phyloP scores from a whole-genome alignment of 2,329 filamentous ascomycete genomes.

The Emmonsiellopsis sp. region DNA sequence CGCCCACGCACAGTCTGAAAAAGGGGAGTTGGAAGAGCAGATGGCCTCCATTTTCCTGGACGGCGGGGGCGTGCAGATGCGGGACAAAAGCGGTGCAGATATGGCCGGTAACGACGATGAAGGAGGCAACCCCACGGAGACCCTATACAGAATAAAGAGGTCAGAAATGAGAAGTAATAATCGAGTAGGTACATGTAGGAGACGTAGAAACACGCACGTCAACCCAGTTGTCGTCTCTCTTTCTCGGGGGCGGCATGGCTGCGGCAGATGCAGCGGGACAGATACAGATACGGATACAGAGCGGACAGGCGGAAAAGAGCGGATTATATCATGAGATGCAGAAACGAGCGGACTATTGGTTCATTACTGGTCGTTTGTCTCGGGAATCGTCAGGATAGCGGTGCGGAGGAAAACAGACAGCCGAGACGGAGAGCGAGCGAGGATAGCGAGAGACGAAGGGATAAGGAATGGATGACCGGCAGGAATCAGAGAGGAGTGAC shows the following conservation, averaged over 20 bases:
- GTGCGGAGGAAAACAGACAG: too few species aligned
- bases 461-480: not conserved
- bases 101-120: slow-evolving; percentile 34
- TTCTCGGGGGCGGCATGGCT: slow-evolving; percentile 7
- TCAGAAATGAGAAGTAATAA: not conserved
- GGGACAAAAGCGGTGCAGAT: slow-evolving; percentile 33
- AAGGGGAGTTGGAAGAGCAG: slow-evolving; percentile 19
- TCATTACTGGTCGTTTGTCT: not conserved
- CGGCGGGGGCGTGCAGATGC: slow-evolving; percentile 29
- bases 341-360: not conserved
- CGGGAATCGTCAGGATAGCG: not conserved
- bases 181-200: not conserved
- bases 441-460: not conserved
- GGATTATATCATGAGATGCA: not conserved
- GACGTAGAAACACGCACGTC: slow-evolving; percentile 10
- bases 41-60: slow-evolving; percentile 10
- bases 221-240: slow-evolving; percentile 17
- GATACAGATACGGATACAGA: not conserved
- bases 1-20: slow-evolving; percentile 17
- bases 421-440: too few species aligned
- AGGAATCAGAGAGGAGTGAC: not conserved
- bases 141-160: slow-evolving; percentile 19
- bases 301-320: not conserved
- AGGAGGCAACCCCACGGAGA: slow-evolving; percentile 32
- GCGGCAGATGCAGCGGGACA: not conserved